Percentiles rank a stretch among this genome's conserved stretches.
These are phyloP conservation scores for Phytopythium montanum DNA, from an alignment of 352 stramenopile species.

Conservation along the genomic window DNA sequence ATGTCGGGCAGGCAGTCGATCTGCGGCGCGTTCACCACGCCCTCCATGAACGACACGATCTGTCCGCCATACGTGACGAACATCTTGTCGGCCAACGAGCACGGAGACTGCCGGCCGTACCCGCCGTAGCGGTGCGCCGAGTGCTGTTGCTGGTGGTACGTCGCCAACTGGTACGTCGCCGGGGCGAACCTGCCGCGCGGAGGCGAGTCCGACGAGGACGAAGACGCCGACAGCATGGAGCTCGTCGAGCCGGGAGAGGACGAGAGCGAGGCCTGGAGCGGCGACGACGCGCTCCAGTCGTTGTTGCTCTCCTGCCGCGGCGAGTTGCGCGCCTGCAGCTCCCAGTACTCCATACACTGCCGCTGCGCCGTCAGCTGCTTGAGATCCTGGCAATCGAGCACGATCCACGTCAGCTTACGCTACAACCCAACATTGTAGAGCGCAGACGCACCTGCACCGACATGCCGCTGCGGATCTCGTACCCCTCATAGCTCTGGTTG, in stretches of 20 bases:
- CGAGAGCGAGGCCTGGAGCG: conserved; percentile 16
- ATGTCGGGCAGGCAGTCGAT: conserved; percentile 45
- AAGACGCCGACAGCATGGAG: conserved; percentile 13
- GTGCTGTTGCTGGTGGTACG: neutral
- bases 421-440: neutral
- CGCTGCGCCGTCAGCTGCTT: conserved; percentile 76
- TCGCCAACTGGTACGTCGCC: neutral
- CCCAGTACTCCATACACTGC: conserved; percentile 68
- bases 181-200: neutral
- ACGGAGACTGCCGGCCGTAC: conserved; percentile 7
- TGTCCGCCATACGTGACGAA: conserved; percentile 80
- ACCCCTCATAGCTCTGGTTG: conserved; percentile 31
- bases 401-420: conserved; percentile 5
- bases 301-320: conserved; percentile 32
- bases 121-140: conserved; percentile 13
- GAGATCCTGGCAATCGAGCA: conserved; percentile 37
- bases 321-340: conserved; percentile 43
- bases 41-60: conserved; percentile 81
- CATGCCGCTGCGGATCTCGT: conserved; percentile 82
- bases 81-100: conserved; percentile 50
- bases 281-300: conserved; percentile 7
- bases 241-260: conserved; percentile 11
- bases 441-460: conserved; percentile 52
- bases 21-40: conserved; percentile 70
- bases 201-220: conserved; percentile 14